Conservation (phyloP, 2,329 filamentous ascomycete species). For the Stachybotrys elegans region DNA sequence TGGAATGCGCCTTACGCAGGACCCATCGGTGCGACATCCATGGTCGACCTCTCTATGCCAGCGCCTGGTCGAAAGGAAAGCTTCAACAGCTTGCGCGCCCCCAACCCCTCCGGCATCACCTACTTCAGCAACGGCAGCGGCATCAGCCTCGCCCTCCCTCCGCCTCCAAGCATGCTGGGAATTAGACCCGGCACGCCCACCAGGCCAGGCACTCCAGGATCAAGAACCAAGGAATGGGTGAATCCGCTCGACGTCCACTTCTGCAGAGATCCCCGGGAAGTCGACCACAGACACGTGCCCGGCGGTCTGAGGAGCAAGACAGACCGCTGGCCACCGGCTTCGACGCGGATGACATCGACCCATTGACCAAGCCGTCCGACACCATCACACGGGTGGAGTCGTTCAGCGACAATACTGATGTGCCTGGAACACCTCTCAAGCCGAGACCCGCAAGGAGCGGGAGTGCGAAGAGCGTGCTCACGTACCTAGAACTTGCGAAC, state of each 20-base stretch:
- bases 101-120: constrained; percentile 27
- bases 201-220: constrained; percentile 28
- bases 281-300: constrained; percentile 17
- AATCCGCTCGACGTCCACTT: constrained; percentile 46
- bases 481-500: too few relatives aligned
- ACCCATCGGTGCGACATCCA: constrained; percentile 34
- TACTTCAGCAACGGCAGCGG: constrained; percentile 30
- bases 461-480: too few relatives aligned
- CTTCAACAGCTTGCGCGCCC: constrained; percentile 18
- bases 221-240: constrained; percentile 34
- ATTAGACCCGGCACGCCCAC: constrained; percentile 19
- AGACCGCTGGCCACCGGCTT: too few relatives aligned
- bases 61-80: constrained; percentile 9
- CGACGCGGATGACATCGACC: too few relatives aligned
- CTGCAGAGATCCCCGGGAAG: constrained; percentile 19
- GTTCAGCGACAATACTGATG: too few relatives aligned
- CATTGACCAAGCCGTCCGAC: too few relatives aligned
- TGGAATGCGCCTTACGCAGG: constrained; percentile 31
- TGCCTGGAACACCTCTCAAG: too few relatives aligned
- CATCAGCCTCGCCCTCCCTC: constrained; percentile 27
- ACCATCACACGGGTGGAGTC: too few relatives aligned
- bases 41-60: constrained; percentile 36
- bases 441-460: too few relatives aligned
- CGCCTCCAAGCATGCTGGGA: constrained; percentile 21
- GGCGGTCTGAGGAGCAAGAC: constrained; percentile 1